A percentile compares a stretch with the other conserved stretches of the same genome.
phyloP scores from a whole-genome alignment of 1,284 basidiomycete species.

The Butyriboletus appendiculatus region DNA sequence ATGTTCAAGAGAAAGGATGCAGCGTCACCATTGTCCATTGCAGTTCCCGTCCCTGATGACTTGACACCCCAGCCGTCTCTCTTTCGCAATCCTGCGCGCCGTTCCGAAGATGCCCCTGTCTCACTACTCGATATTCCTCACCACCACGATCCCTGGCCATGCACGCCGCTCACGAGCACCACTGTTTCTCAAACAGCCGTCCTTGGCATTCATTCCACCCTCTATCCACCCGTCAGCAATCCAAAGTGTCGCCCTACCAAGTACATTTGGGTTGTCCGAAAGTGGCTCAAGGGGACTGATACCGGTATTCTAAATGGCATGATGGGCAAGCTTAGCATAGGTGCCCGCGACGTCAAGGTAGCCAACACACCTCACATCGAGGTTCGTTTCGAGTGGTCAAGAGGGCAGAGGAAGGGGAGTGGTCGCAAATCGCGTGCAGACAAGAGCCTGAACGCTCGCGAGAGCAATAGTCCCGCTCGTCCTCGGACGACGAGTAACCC shows the following conservation, averaged over 20 bases:
- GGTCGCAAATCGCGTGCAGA: conserved; percentile 20
- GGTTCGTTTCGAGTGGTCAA: conserved; percentile 75
- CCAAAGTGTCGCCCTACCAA: conserved; percentile 52
- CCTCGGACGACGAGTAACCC: conserved; percentile 1
- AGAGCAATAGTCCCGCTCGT: conserved; percentile 11
- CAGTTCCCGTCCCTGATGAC: conserved; percentile 12
- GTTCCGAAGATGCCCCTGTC: conserved; percentile 13
- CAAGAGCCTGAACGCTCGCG: conserved; percentile 15
- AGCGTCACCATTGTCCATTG: conserved; percentile 13
- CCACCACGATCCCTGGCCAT: conserved; percentile 16
- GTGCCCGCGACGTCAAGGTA: conserved; percentile 18
- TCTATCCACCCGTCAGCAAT: conserved; percentile 42
- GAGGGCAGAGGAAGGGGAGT: conserved; percentile 38
- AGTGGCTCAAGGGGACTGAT: conserved; percentile 71
- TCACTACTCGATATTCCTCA: conserved; percentile 10
- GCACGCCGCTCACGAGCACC: conserved; percentile 19
- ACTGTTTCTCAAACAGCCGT: conserved; percentile 52
- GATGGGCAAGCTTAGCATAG: conserved; percentile 38
- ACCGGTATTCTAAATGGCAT: conserved; percentile 42
- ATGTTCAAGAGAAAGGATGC: conserved; percentile 67
- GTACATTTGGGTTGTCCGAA: conserved; percentile 82
- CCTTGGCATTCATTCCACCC: conserved; percentile 63
- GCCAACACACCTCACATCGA: conserved; percentile 46
- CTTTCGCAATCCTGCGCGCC: conserved; percentile 2
- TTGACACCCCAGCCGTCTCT: conserved; percentile 20